Evolutionary conservation across 352 stramenopile genomes (phyloP).

Genomic region (Thalassiosira hispida): DNA sequence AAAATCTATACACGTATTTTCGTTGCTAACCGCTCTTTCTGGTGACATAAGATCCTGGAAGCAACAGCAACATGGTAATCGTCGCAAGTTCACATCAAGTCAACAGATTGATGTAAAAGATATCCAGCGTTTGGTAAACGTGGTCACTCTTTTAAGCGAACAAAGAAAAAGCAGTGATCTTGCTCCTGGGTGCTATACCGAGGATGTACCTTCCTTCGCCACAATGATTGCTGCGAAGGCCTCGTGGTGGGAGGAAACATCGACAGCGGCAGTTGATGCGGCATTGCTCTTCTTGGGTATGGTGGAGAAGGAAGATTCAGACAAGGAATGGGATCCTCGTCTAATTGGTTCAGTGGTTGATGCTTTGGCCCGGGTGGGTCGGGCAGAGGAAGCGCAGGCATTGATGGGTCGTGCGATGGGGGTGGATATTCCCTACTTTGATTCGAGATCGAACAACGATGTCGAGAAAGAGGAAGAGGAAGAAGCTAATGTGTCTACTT

Average conservation of each 20-base stretch:
- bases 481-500: not conserved
- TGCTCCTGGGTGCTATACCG: slow-evolving; percentile 32
- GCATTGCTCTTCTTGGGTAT: slow-evolving; percentile 37
- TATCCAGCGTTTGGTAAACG: slow-evolving; percentile 18
- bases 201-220: slow-evolving; percentile 54
- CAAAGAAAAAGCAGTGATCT: slow-evolving; percentile 17
- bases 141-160: slow-evolving; percentile 24
- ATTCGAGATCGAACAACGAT: not conserved
- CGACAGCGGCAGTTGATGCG: slow-evolving; percentile 23
- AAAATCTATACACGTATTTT: slow-evolving; percentile 53
- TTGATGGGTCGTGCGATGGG: slow-evolving; percentile 33
- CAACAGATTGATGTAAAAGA: slow-evolving; percentile 19
- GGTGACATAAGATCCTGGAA: slow-evolving; percentile 37
- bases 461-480: not conserved
- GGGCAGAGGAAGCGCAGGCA: slow-evolving; percentile 38
- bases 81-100: not conserved
- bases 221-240: slow-evolving; percentile 49
- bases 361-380: slow-evolving; percentile 21
- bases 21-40: slow-evolving; percentile 34
- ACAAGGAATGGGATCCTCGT: slow-evolving; percentile 37
- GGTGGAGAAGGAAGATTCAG: slow-evolving; percentile 33
- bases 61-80: slow-evolving; percentile 6
- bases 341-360: slow-evolving; percentile 48
- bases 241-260: slow-evolving; percentile 4
- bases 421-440: slow-evolving; percentile 9